Evolutionary conservation across 495 filamentous ascomycete species (phyloP), one percentile per base, ranked within the genome.

Genomic region (Neurospora hispaniola): DNA sequence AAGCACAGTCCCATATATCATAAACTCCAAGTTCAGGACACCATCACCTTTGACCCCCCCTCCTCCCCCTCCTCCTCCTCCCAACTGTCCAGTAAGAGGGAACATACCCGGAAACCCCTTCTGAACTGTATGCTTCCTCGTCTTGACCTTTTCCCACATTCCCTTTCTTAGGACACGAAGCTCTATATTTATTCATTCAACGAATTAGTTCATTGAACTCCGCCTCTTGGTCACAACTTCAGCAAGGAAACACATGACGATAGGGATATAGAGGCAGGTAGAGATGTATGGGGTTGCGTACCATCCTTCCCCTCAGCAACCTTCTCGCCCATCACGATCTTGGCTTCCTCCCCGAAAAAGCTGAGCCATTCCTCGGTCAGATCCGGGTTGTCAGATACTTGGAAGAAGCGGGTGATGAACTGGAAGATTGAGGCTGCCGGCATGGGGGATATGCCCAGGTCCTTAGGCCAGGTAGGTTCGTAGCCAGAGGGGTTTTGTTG

Each of bases 371-470:
- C 79, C n/a, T 81, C 80, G 41, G 79, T 80, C 59, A 70, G 70
- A 16, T 74, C 75, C 3, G 76, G 73, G 16, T 79, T 76, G 71
- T 85, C 83, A 12, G 83, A 85, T 31, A 75, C 72, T 12, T 76
- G 73, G 74, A 79, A 85, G 74, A 85, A 85, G 9, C 59, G 39
- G 42, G 74, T 39, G 73, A 85, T 77, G 62, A 84, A 84, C 2
- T 71, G 18, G 69, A 76, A 77, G 54, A 83, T 38, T 38, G 35
- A 5, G 35, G 35, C 35, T 2, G 35, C 35, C 4, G 35, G 35
- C 5, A 38, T 38, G 69, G 69, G 41, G 79, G 75, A n/a, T 2
- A 78, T 31, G 18, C 48, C 39, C 5, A 70, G 62, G 43, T 75
- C 74, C 44, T n/a, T 66, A 0, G 85, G 84, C 73, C 78, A 82